A percentile compares a stretch with the other conserved stretches of the same genome.
Conservation (phyloP, 208 protist species). For the Trypanosoma vivax region DNA sequence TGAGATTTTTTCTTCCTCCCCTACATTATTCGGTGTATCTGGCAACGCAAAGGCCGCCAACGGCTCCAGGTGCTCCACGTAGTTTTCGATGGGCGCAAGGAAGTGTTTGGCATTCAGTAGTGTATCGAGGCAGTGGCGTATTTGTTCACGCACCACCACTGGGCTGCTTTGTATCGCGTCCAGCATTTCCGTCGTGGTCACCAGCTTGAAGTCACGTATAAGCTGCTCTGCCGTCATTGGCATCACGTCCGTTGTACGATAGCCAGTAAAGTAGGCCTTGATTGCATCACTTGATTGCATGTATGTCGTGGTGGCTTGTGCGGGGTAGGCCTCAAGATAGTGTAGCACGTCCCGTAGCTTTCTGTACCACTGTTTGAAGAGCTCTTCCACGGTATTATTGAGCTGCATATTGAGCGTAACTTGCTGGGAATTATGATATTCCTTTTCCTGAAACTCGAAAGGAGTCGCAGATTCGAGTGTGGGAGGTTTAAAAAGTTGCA, state of each 20-base stretch:
- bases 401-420: conserved; percentile 70
- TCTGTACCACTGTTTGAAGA: conserved; percentile 33
- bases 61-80: conserved; percentile 33
- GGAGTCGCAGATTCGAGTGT: conserved; percentile 34
- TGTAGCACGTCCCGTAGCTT: conserved; percentile 36
- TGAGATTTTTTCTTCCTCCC: conserved; percentile 4
- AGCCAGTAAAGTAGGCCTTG: conserved; percentile 39
- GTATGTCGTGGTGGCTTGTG: conserved; percentile 29
- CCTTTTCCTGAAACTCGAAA: conserved; percentile 37
- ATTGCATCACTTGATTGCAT: conserved; percentile 29
- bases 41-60: conserved; percentile 32
- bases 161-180: conserved; percentile 25
- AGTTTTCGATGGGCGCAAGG: conserved; percentile 53
- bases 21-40: no score
- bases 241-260: conserved; percentile 56
- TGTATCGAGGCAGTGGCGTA: conserved; percentile 52
- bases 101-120: conserved; percentile 54
- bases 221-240: conserved; percentile 33
- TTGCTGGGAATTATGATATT: conserved; percentile 80
- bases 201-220: conserved; percentile 29
- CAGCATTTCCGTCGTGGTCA: conserved; percentile 27
- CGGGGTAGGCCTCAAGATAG: conserved; percentile 33
- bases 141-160: conserved; percentile 28
- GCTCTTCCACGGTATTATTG: conserved; percentile 44
- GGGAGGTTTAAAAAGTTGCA: conserved; percentile 14